These are phyloP conservation scores for Hypoxylon fragiforme DNA, from an alignment of 495 filamentous ascomycete genomes.

Conservation along the genomic window DNA sequence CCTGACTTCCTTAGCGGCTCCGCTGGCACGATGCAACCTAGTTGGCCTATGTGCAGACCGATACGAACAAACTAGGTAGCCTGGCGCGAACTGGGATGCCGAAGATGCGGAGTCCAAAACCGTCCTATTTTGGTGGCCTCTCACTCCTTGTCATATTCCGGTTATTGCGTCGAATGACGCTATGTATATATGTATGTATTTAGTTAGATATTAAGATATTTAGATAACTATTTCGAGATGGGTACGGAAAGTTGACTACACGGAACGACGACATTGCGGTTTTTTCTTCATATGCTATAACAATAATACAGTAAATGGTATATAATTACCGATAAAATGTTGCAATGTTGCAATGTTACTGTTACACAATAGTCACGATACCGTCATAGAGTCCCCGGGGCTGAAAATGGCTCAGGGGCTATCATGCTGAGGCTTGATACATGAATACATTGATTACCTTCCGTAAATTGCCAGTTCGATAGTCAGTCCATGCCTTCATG, in stretches of 20 bases:
- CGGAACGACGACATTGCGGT: no score
- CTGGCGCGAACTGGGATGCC: not conserved
- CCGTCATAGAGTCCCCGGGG: conserved; percentile 1
- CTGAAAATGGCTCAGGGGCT: conserved; percentile 32
- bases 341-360: not conserved
- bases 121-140: not conserved
- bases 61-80: conserved; percentile 27
- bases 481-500: no score
- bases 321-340: no score
- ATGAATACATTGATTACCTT: conserved; percentile 26
- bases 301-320: no score
- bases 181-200: no score
- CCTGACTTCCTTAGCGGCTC: conserved; percentile 25
- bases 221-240: not conserved
- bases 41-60: conserved; percentile 12
- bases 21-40: conserved; percentile 18
- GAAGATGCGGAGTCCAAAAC: not conserved
- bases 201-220: no score
- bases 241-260: not conserved
- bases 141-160: not conserved
- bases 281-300: no score
- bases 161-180: not conserved
- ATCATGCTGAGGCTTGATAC: conserved; percentile 7
- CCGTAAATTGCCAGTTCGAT: conserved; percentile 24
- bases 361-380: not conserved